Evolutionary conservation across 495 filamentous ascomycete genomes (phyloP), one percentile per base, ranked within the genome.

Genomic region (Daldinia vernicosa): DNA sequence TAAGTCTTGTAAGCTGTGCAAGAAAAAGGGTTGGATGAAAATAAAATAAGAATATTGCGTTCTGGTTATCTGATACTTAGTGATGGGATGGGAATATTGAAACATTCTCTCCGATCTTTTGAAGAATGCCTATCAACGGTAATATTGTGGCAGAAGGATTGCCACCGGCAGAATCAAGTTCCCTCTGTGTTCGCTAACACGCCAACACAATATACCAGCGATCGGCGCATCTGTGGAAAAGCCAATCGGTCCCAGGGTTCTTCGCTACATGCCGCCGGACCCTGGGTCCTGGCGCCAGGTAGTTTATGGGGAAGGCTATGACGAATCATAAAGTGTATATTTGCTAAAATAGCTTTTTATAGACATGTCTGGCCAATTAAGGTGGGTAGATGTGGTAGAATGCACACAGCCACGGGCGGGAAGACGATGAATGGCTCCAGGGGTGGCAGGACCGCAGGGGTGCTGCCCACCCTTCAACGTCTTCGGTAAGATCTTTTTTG

Each of bases 351-450:
- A 63, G 19, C 75, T 75, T 75, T 73, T 77, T 77, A 70, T 75
- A 77, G 75, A 73, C 17, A 32, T 58, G 32, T 60, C 54, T 64
- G 55, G n/a, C 75, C 69, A 75, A 77, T 75, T 61, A 71, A 74
- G 66, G 60, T 64, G 57, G 66, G 60, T 64, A 60, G 66, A 64
- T 51, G 33, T 63, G 62, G 60, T 64, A 67, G 40, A 40, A 33
- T 40, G 22, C 63, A 59, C 65, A 72, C 67, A 72, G 70, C 66
- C 70, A 66, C 66, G 57, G 66, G 57, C 45, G 60, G 65, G 60
- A 66, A 65, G 61, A 39, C 51, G 57, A 56, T 32, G 51, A 66
- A 47, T 35, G 47, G 40, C 57, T 61, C 61, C 43, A 47, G 43
- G 43, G 43, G 19, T 47, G 43, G 24, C 19, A 24, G 8, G 19